Evolutionary conservation across 345 rosid species (phyloP).

Genomic region (Anacardium occidentale): DNA sequence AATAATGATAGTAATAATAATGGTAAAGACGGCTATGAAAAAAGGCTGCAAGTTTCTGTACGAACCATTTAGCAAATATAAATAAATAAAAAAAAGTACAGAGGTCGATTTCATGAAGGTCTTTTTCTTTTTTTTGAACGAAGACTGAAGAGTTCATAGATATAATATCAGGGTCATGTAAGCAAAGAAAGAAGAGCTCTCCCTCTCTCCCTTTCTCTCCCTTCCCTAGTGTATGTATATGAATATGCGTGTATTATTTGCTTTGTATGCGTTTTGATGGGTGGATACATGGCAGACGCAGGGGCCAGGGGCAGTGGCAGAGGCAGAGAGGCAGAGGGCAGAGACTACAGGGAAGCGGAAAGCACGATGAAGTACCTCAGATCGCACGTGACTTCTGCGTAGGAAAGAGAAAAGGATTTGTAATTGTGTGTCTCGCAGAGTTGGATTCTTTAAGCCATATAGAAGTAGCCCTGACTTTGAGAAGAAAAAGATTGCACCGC

Average conservation of each 20-base stretch:
- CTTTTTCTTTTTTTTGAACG: neutral
- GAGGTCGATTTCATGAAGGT: neutral
- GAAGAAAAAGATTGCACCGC: slow-evolving; percentile 1
- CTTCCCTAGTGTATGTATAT: neutral
- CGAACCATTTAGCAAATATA: slow-evolving; percentile 14
- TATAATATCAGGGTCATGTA: too few species aligned
- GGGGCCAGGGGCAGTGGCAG: neutral
- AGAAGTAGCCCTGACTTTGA: slow-evolving; percentile 37
- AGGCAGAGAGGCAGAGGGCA: slow-evolving; percentile 17
- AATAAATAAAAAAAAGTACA: too few species aligned
- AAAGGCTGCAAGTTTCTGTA: slow-evolving; percentile 31
- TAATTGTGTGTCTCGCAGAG: neutral
- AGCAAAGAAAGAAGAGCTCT: too few species aligned
- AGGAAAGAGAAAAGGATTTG: slow-evolving; percentile 34
- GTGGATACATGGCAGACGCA: neutral
- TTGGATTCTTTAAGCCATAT: neutral
- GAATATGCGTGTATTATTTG: slow-evolving; percentile 22
- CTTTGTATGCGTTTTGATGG: neutral
- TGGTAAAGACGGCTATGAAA: slow-evolving; percentile 53
- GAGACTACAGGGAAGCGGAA: slow-evolving; percentile 27
- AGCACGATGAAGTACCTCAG: slow-evolving; percentile 45
- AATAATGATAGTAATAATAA: slow-evolving; percentile 35
- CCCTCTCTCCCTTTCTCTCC: too few species aligned
- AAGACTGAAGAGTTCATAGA: too few species aligned
- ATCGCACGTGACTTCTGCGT: slow-evolving; percentile 50